Conservation (phyloP, 2,329 filamentous ascomycete species). For the Phaeosphaeriaceae sp. region DNA sequence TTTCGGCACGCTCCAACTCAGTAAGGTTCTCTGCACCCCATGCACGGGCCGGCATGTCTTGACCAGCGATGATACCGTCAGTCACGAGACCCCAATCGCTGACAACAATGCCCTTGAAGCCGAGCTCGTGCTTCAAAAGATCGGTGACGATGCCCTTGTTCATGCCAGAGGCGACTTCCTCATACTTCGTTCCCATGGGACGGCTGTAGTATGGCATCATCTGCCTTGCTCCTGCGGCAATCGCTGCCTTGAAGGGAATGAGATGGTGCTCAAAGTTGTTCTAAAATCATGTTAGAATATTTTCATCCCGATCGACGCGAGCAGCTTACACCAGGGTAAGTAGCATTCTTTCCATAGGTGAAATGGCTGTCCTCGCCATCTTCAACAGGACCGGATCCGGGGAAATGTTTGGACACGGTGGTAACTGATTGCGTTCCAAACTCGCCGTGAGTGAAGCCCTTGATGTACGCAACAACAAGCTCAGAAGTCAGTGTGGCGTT, state of each 20-base stretch:
- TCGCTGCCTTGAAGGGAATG: slow-evolving; percentile 60
- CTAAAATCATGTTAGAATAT: not conserved
- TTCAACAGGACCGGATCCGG: slow-evolving; percentile 59
- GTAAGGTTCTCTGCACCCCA: slow-evolving; percentile 60
- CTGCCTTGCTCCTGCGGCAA: slow-evolving; percentile 58
- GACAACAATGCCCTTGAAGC: slow-evolving; percentile 61
- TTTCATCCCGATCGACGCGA: not conserved
- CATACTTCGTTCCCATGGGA: slow-evolving; percentile 57
- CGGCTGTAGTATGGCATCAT: slow-evolving; percentile 63
- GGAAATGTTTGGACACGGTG: slow-evolving; percentile 64
- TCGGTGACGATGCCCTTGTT: slow-evolving; percentile 62
- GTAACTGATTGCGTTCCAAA: slow-evolving; percentile 56
- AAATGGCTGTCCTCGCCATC: slow-evolving; percentile 64
- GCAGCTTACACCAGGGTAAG: slow-evolving; percentile 54
- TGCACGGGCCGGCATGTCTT: slow-evolving; percentile 57
- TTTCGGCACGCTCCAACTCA: slow-evolving; percentile 52
- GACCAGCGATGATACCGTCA: slow-evolving; percentile 51
- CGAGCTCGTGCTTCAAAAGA: slow-evolving; percentile 57
- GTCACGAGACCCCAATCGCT: slow-evolving; percentile 64
- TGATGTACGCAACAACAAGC: slow-evolving; percentile 55
- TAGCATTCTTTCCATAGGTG: slow-evolving; percentile 59
- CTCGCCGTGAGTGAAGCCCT: slow-evolving; percentile 57
- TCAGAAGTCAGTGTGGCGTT: slow-evolving; percentile 53
- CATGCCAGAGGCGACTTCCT: slow-evolving; percentile 60
- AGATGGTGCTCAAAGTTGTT: slow-evolving; percentile 61